Conservation (phyloP, 176 grass and related monocot species). For the Triticum urartu region DNA sequence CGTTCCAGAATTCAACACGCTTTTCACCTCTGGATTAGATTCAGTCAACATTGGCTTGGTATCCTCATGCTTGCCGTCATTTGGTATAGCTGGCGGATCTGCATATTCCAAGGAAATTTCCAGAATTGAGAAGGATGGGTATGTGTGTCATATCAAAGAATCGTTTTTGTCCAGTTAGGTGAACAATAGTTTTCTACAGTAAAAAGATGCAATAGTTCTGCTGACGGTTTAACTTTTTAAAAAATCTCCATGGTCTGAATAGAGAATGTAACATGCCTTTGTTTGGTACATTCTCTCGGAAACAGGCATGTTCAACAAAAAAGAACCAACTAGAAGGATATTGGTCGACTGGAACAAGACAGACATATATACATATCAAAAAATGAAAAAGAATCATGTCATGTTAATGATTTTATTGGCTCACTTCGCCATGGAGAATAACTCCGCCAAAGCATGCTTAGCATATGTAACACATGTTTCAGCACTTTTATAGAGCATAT, state of each 20-base stretch:
- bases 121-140: constrained; percentile 25
- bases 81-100: constrained; percentile 14
- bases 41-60: constrained; percentile 37
- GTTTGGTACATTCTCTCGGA: too few species aligned
- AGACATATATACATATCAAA: too few species aligned
- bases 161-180: not conserved
- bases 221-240: too few species aligned
- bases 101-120: constrained; percentile 17
- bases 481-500: not conserved
- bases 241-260: too few species aligned
- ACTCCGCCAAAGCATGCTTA: not conserved
- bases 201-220: too few species aligned
- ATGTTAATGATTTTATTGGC: too few species aligned
- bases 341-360: too few species aligned
- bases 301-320: too few species aligned
- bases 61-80: constrained; percentile 30
- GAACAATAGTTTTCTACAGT: not conserved
- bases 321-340: too few species aligned
- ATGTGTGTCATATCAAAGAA: not conserved
- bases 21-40: constrained; percentile 34
- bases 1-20: constrained; percentile 17
- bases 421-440: too few species aligned
- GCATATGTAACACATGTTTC: not conserved
- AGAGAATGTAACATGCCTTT: too few species aligned
- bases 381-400: too few species aligned